phyloP scores from a whole-genome alignment of 2,329 filamentous ascomycete genomes.

The Arthroderma sp. region DNA sequence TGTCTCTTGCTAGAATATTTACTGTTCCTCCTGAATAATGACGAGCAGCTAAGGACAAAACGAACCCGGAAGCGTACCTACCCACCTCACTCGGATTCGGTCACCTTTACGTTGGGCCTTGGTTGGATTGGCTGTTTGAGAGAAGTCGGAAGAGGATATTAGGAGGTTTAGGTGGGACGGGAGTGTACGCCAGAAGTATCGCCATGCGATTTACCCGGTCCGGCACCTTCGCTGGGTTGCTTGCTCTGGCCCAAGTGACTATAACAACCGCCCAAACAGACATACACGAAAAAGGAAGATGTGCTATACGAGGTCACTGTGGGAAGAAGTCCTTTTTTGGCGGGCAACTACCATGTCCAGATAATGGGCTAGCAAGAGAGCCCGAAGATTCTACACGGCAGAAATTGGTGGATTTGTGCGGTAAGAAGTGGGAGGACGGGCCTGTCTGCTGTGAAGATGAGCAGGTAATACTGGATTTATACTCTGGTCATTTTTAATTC shows the following conservation, averaged over 20 bases:
- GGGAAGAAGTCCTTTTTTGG: constrained; percentile 85
- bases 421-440: constrained; percentile 68
- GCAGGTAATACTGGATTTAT: constrained; percentile 40
- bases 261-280: constrained; percentile 15
- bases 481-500: background rate
- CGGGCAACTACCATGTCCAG: constrained; percentile 77
- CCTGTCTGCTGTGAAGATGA: constrained; percentile 73
- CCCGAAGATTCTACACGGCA: constrained; percentile 59
- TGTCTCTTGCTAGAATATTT: too few species aligned
- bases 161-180: too few species aligned
- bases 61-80: too few species aligned
- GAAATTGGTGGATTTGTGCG: constrained; percentile 74
- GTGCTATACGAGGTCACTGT: constrained; percentile 81
- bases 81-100: too few species aligned
- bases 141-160: too few species aligned
- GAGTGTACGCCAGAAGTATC: too few species aligned
- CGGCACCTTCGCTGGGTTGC: constrained; percentile 4
- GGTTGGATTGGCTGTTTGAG: too few species aligned
- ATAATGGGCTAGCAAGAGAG: constrained; percentile 69
- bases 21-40: too few species aligned
- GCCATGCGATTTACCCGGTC: background rate
- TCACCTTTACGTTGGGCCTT: too few species aligned
- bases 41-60: too few species aligned
- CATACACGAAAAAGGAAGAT: constrained; percentile 75
- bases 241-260: constrained; percentile 2